Base-by-base conservation (phyloP, 2,329 filamentous ascomycete genomes). In the Lojkania enalia region DNA sequence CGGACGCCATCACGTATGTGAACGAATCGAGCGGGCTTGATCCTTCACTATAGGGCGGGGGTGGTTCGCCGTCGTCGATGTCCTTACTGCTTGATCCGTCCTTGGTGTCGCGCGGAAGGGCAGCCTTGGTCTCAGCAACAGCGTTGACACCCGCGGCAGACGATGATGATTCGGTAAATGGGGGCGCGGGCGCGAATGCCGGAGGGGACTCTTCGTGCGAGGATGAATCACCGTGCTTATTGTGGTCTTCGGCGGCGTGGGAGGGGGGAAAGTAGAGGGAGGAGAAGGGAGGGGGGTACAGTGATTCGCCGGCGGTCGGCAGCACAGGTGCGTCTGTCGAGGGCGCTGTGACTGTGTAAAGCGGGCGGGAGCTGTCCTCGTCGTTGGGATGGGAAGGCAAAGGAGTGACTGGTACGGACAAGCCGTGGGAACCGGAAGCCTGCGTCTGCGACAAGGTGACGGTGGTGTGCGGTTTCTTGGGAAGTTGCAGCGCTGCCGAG, bases 1-100 rank as follows among this genome's bases (percentile, higher is more conserved):
- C 91, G 71, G 90, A 88, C 74, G 94, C 91, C 94, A 99, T 99
- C 70, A 96, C 83, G 82, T 95, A 99, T 61, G 87, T 86, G 67
- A 99, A 99, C 46, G 90, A 89, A 49, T 87, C 82, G 70, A 99
- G 84, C 52, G 94, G 94, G 76, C 90, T 96, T 50, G 85, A 87
- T 62, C 92, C 91, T 82, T 97, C 92, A 58, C 88, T 90, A 72
- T 99, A 99, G 45, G 94, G 92, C 46, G 94, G 94, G 49, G 94
- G 94, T 47, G 92, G 92, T 76, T 97, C 94, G 73, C 83, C 82
- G 74, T 97, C 92, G 77, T 85, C 82, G 47, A 80, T 65, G 46
- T 76, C 82, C 70, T 94, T 94, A 60, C 83, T 83, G 47, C 84
- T 84, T 27, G 84, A 81, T 60, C 86, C 60, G 63, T 82, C 82